Evolutionary conservation across 805 yeast genomes (phyloP), one percentile per base, ranked within the genome.

Genomic region (Maudiozyma turicensis): DNA sequence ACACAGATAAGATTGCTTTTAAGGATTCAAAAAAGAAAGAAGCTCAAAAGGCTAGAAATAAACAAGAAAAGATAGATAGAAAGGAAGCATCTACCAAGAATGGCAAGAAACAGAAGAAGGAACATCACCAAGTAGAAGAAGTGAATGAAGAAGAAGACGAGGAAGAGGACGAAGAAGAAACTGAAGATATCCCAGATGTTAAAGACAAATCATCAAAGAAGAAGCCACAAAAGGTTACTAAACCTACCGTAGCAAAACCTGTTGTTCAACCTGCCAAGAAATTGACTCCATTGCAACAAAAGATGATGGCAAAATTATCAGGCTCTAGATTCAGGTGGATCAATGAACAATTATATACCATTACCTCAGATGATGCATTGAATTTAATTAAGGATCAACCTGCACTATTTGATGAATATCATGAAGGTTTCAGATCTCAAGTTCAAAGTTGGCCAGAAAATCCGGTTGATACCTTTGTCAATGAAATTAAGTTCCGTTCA

Each of bases 261-360:
- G 31, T 43, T 20, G 31, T 44, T 34, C 60, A 58, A 29, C 42
- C 59, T 52, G 62, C 63, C 3, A 59, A 65, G n/a, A 60, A 66
- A 37, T 68, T 90, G 48, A 87, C 96, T 0, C 95, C 96, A 14
- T 69, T 90, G 54, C 99, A 93, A 67, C 86, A 85, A 59, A 93
- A 93, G 62, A 91, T 93, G 98, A 80, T 88, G 82, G 88, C 86
- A 43, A 93, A 93, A 64, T 75, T 93, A 40, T 80, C 95, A 1
- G 99, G 99, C 0, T 88, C 98, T 0, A 73, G 99, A 57, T 93
- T 93, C 70, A 76, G 99, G 65, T 93, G 98, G 98, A 93, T 93
- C 63, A 93, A 93, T 64, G 99, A 93, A 67, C 95, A 91, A 63
- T 72, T 93, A n/a, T 93, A 93, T 63, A 93, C 98, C 1, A 82